These are phyloP conservation scores for Pseudohyphozyma bogoriensis DNA, from an alignment of 768 basidiomycete genomes.

Conservation along the genomic window DNA sequence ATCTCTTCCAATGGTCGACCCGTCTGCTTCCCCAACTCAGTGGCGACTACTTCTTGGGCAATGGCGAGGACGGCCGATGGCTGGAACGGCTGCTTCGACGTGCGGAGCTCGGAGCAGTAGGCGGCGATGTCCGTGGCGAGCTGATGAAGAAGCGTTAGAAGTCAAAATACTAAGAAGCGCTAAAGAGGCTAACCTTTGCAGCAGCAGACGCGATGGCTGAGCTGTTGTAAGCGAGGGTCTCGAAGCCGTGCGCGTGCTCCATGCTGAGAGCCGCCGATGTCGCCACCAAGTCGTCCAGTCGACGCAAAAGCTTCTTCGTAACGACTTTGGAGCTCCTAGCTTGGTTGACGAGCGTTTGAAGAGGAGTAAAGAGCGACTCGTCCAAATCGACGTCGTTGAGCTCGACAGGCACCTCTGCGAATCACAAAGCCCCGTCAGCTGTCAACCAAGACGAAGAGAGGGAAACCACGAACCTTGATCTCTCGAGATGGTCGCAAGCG, in stretches of 20 bases:
- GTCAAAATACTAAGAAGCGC: constrained; percentile 52
- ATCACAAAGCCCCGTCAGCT: not conserved
- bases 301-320: constrained; percentile 62
- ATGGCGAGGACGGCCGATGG: constrained; percentile 58
- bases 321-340: constrained; percentile 61
- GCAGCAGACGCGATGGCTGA: constrained; percentile 64
- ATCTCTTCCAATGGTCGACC: constrained; percentile 24
- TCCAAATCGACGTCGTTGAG: constrained; percentile 65
- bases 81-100: constrained; percentile 67
- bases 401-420: constrained; percentile 61
- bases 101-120: constrained; percentile 70
- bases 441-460: not conserved
- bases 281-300: constrained; percentile 67
- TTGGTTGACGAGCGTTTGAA: constrained; percentile 70
- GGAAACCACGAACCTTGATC: constrained; percentile 56
- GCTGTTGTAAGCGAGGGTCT: constrained; percentile 47
- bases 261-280: constrained; percentile 59
- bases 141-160: not conserved
- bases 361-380: constrained; percentile 64
- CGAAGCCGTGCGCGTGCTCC: constrained; percentile 25
- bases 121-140: constrained; percentile 13
- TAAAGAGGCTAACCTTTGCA: constrained; percentile 56
- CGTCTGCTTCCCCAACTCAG: constrained; percentile 46
- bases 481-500: constrained; percentile 57
- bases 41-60: constrained; percentile 57